Evolutionary conservation across 2,329 filamentous ascomycete species (phyloP).

Genomic region (Neospermospora avenae): DNA sequence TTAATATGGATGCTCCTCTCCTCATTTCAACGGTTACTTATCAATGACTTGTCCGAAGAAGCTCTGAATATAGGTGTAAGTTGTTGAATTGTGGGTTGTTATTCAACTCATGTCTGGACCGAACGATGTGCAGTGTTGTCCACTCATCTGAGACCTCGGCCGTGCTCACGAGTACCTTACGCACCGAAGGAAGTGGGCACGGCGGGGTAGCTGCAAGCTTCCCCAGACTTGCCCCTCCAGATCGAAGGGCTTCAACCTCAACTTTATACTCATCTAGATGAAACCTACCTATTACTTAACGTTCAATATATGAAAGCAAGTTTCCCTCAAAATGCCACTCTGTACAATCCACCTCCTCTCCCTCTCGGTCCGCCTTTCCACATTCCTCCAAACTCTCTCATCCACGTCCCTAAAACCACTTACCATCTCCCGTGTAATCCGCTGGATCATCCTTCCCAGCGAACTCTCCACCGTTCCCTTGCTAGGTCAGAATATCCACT

Average conservation of each 20-base stretch:
- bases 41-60: too few species aligned
- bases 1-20: neutral
- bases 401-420: slow-evolving; percentile 38
- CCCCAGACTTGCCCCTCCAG: neutral
- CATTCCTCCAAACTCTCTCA: slow-evolving; percentile 41
- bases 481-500: slow-evolving; percentile 38
- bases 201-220: neutral
- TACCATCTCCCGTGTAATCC: slow-evolving; percentile 41
- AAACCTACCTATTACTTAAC: too few species aligned
- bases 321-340: slow-evolving; percentile 42
- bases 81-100: too few species aligned
- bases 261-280: neutral
- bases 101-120: neutral
- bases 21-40: too few species aligned
- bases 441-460: slow-evolving; percentile 50
- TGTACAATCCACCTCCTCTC: slow-evolving; percentile 46
- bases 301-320: neutral
- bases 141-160: neutral
- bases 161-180: neutral
- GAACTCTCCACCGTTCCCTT: slow-evolving; percentile 40
- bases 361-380: slow-evolving; percentile 36
- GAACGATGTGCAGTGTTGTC: neutral
- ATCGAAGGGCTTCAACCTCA: neutral
- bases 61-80: too few species aligned
- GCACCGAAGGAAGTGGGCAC: neutral